Percentiles rank a stretch among this genome's conserved stretches.
phyloP scores from a whole-genome alignment of 2,329 filamentous ascomycete species.

The Colletotrichum zoysiae region DNA sequence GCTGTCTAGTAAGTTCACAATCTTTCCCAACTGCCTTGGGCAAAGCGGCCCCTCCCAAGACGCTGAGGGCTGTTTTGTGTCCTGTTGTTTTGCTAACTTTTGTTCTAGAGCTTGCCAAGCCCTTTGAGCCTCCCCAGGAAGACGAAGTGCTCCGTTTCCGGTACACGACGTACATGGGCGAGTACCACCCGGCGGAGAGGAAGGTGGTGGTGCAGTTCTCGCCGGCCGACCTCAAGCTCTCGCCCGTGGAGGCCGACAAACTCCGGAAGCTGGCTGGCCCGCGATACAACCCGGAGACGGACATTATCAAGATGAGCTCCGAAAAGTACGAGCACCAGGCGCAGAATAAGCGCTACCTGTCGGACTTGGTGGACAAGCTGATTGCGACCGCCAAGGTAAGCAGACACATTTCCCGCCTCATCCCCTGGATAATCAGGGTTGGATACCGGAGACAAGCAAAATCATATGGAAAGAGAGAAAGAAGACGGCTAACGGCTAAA shows the following conservation, averaged over 20 bases:
- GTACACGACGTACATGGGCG: constrained; percentile 97
- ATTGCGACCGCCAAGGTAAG: constrained; percentile 78
- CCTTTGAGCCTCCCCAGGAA: constrained; percentile 78
- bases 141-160: constrained; percentile 88
- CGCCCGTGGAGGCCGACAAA: constrained; percentile 77
- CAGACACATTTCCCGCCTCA: background rate
- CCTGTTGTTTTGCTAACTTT: constrained; percentile 37
- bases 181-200: constrained; percentile 88
- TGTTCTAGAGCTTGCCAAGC: constrained; percentile 80
- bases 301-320: constrained; percentile 89
- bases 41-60: background rate
- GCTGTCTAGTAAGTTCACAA: constrained; percentile 76
- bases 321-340: constrained; percentile 90
- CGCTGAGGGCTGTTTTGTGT: background rate
- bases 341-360: constrained; percentile 97
- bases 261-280: constrained; percentile 88
- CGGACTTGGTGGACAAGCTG: constrained; percentile 80
- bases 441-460: background rate
- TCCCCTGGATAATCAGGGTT: background rate
- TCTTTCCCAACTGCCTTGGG: background rate
- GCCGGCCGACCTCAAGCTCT: constrained; percentile 78
- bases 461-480: background rate
- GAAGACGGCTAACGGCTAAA: constrained; percentile 13
- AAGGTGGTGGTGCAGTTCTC: constrained; percentile 96
- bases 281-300: constrained; percentile 87